Evolutionary conservation across 768 basidiomycete species (phyloP), one percentile per base, ranked within the genome.

Genomic region (Macrolepiota fuliginosa): DNA sequence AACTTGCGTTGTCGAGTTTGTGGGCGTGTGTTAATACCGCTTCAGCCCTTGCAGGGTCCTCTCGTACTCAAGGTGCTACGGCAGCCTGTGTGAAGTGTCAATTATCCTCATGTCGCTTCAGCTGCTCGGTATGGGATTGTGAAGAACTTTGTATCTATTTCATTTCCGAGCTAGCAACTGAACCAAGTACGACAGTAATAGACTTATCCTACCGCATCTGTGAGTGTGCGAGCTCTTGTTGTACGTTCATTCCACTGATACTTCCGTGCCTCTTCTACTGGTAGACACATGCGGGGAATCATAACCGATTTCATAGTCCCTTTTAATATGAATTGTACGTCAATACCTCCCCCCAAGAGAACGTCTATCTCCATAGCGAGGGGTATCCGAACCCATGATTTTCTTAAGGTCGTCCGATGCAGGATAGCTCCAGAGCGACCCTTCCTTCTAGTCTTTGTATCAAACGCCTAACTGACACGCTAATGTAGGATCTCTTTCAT

Each of bases 401-500:
- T 40, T 40, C 39, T 56, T 27, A 39, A 39, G 17, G 32, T 29
- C 19, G 22, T 61, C n/a, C 35, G n/a, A n/a, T 36, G 13, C 36
- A 13, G 54, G 29, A 22, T 53, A 32, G 47, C 7, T 42, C 15
- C 19, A 51, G 25, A 47, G 47, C 60, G 9, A 63, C 40, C 37
- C 39, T 54, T 42, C 45, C 58, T 61, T 51, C 7, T 27, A 27
- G 35, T n/a, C 36, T 4, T 37, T 13, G 7, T 25, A 50, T 51
- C 32, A 47, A 22, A n/a, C 17, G 42, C 19, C 53, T 32, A 63
- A 54, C 29, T 63, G 56, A 51, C 51, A 54, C 40, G 42, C 39
- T 19, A 63, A 58, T 37, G 51, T 63, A 54, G 51, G 46, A 35
- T 17, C 47, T 50, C 53, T 49, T 54, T 49, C 47, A 42, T 60